Percentiles rank a stretch among this genome's conserved stretches.
phyloP scores from a whole-genome alignment of 2,329 filamentous ascomycete species.

The Cercospora sp. region DNA sequence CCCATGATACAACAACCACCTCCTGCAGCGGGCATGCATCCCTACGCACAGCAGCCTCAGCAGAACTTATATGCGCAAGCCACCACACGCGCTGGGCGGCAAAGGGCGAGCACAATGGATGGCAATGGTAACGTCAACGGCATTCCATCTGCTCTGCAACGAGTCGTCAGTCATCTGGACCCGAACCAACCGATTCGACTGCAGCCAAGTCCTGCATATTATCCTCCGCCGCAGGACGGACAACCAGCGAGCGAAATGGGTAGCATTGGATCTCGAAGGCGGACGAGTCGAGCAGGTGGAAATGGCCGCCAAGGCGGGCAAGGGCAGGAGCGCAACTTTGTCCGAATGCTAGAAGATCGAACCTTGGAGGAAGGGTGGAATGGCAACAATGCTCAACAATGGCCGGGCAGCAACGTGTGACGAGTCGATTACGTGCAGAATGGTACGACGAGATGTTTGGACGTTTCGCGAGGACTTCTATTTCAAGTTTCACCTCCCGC shows the following conservation, averaged over 20 bases:
- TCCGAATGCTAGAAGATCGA: slow-evolving; percentile 89
- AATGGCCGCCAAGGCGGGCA: slow-evolving; percentile 53
- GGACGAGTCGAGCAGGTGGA: slow-evolving; percentile 52
- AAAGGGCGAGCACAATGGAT: slow-evolving; percentile 94
- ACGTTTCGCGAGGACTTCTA: neutral
- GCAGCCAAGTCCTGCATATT: slow-evolving; percentile 95
- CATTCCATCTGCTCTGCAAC: slow-evolving; percentile 87
- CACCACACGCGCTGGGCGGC: slow-evolving; percentile 73
- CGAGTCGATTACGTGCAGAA: neutral
- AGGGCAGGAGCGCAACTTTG: slow-evolving; percentile 69
- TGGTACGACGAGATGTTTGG: neutral
- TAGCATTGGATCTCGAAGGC: slow-evolving; percentile 67
- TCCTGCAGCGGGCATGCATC: slow-evolving; percentile 42
- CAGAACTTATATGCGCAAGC: slow-evolving; percentile 74
- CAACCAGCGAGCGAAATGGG: slow-evolving; percentile 65
- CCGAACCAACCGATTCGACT: slow-evolving; percentile 90
- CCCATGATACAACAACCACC: slow-evolving; percentile 61
- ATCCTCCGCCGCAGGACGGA: slow-evolving; percentile 86
- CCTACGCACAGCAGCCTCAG: slow-evolving; percentile 54
- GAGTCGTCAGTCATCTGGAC: slow-evolving; percentile 93
- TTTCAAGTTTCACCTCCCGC: neutral
- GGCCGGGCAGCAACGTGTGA: slow-evolving; percentile 17
- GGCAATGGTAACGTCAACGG: slow-evolving; percentile 86
- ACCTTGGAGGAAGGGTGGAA: slow-evolving; percentile 83
- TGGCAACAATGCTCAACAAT: slow-evolving; percentile 24